These are phyloP conservation scores for Aspergillus sclerotioniger DNA, from an alignment of 495 filamentous ascomycete species.

Conservation along the genomic window DNA sequence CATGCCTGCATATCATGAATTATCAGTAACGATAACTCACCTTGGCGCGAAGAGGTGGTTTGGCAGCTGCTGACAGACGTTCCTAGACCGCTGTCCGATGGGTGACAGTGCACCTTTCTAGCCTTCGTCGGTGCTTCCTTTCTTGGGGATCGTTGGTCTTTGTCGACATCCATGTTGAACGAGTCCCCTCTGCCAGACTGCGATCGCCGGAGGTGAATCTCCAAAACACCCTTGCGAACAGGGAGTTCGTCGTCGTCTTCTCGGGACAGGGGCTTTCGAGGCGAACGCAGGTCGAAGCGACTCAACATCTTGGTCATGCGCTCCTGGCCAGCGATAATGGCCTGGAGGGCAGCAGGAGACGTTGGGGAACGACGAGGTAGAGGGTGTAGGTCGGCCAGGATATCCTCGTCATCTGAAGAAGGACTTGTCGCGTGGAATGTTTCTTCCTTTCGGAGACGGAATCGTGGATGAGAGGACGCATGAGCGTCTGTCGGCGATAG, in stretches of 20 bases:
- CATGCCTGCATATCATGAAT: not conserved
- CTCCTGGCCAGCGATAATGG: conserved; percentile 46
- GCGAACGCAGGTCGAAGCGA: conserved; percentile 40
- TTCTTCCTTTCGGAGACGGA: conserved; percentile 47
- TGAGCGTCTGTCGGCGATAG: conserved; percentile 21
- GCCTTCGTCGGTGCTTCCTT: conserved; percentile 17
- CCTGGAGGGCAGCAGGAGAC: conserved; percentile 41
- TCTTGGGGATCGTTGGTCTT: not conserved
- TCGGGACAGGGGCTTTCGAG: conserved; percentile 26
- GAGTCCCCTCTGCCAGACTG: conserved; percentile 19
- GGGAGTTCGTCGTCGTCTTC: conserved; percentile 34
- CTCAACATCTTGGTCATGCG: conserved; percentile 48
- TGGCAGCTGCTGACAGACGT: conserved; percentile 48
- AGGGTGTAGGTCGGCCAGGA: conserved; percentile 41
- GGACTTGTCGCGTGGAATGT: conserved; percentile 51
- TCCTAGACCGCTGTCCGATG: conserved; percentile 56
- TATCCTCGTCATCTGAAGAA: conserved; percentile 42
- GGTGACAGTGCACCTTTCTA: conserved; percentile 34
- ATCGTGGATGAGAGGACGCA: conserved; percentile 20
- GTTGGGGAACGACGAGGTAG: conserved; percentile 52
- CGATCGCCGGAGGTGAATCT: conserved; percentile 13
- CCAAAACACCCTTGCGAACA: conserved; percentile 21
- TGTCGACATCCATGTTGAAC: conserved; percentile 15
- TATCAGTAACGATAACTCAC: conserved; percentile 12
- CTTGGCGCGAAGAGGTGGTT: conserved; percentile 21